These are phyloP conservation scores for Jimgerdemannia flammicorona DNA, from an alignment of 192 early-diverging fungal genomes.

Conservation along the genomic window DNA sequence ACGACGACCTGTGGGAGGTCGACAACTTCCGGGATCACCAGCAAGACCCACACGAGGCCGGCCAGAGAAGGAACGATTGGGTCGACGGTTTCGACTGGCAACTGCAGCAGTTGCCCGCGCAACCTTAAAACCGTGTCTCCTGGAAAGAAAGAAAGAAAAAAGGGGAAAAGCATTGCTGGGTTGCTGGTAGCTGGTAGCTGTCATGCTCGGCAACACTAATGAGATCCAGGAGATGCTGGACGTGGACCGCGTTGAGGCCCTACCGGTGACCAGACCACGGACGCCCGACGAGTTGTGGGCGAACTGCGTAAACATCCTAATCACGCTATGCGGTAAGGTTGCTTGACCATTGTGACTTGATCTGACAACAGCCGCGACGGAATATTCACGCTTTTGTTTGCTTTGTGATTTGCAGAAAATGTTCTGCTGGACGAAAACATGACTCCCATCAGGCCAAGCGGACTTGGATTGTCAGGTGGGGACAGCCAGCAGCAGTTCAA, in stretches of 20 bases:
- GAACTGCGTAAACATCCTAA: background rate
- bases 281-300: background rate
- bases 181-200: background rate
- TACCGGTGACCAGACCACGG: background rate
- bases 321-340: background rate
- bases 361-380: too few species aligned
- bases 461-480: background rate
- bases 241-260: background rate
- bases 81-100: background rate
- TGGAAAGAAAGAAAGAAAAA: too few species aligned
- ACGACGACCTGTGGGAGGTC: background rate
- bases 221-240: background rate
- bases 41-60: background rate
- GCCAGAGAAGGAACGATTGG: background rate
- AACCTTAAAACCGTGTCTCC: background rate
- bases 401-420: background rate
- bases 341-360: too few species aligned
- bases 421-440: background rate
- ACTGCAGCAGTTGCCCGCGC: background rate
- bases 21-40: background rate
- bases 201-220: background rate
- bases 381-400: background rate
- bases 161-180: background rate
- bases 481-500: background rate
- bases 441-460: background rate